Evolutionary conservation across 805 yeast species (phyloP).

Genomic region (Naumovozyma dairenensis): DNA sequence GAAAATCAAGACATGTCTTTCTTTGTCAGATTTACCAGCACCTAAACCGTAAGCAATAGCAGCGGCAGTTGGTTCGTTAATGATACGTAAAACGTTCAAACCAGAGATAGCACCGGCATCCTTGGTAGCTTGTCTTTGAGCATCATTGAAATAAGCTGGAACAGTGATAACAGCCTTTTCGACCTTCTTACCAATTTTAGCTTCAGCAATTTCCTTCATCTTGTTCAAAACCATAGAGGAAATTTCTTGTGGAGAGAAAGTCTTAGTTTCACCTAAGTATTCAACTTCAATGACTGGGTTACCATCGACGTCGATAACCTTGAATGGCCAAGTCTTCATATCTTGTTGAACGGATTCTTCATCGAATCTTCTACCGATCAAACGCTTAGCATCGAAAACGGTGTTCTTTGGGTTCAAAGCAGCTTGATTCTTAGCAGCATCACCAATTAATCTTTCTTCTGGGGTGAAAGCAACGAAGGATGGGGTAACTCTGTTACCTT

Average conservation of each 20-base stretch:
- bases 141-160: conserved; percentile 73
- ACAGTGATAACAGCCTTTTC: conserved; percentile 71
- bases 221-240: conserved; percentile 70
- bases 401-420: conserved; percentile 72
- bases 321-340: conserved; percentile 84
- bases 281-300: conserved; percentile 63
- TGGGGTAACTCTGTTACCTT: conserved; percentile 80
- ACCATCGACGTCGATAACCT: conserved; percentile 53
- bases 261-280: conserved; percentile 58
- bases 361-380: conserved; percentile 71
- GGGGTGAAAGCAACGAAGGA: conserved; percentile 73
- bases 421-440: conserved; percentile 78
- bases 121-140: conserved; percentile 75
- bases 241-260: conserved; percentile 66
- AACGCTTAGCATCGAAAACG: conserved; percentile 74
- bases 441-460: conserved; percentile 73
- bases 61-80: conserved; percentile 88
- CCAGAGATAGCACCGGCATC: conserved; percentile 78
- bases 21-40: conserved; percentile 72
- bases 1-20: conserved; percentile 83
- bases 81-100: conserved; percentile 66
- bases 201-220: conserved; percentile 78
- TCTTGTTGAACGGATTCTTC: conserved; percentile 76
- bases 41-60: conserved; percentile 98
- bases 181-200: conserved; percentile 60